A percentile compares a stretch with the other conserved stretches of the same genome.
phyloP scores from a whole-genome alignment of 2,329 filamentous ascomycete species.

The Nemania sp. region DNA sequence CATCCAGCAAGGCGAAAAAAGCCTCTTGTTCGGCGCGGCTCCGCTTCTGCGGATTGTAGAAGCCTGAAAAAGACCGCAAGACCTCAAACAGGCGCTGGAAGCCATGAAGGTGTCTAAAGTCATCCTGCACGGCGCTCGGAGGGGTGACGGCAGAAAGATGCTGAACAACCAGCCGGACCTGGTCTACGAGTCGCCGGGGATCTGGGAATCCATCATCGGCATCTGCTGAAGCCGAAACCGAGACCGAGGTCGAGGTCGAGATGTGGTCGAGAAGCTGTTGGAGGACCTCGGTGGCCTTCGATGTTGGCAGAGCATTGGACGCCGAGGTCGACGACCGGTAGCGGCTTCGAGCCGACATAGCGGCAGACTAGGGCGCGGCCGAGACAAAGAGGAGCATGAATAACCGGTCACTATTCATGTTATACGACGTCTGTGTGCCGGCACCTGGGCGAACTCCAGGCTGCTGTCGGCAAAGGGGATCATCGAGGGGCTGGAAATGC shows the following conservation, averaged over 20 bases:
- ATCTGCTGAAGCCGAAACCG: conserved; percentile 29
- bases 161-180: conserved; percentile 68
- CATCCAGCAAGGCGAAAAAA: conserved; percentile 71
- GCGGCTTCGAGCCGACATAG: conserved; percentile 58
- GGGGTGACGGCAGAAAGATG: conserved; percentile 53
- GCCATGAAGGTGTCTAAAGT: conserved; percentile 79
- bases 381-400: conserved; percentile 20
- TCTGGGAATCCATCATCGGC: conserved; percentile 51
- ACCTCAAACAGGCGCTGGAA: conserved; percentile 75
- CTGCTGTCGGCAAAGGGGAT: conserved; percentile 31
- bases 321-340: conserved; percentile 68
- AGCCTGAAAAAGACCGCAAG: conserved; percentile 71
- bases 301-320: conserved; percentile 57
- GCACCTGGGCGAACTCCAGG: conserved; percentile 37
- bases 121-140: conserved; percentile 66
- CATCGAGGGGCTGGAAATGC: conserved; percentile 31
- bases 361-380: conserved; percentile 31
- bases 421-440: conserved; percentile 30
- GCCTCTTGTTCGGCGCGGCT: conserved; percentile 64
- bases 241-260: conserved; percentile 40
- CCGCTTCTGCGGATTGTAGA: conserved; percentile 70
- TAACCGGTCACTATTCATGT: conserved; percentile 32
- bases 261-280: conserved; percentile 57
- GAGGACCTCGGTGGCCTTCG: conserved; percentile 64
- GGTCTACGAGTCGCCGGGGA: conserved; percentile 53